Conservation (phyloP, 2,329 filamentous ascomycete genomes). For the Cercospora citrullina region DNA sequence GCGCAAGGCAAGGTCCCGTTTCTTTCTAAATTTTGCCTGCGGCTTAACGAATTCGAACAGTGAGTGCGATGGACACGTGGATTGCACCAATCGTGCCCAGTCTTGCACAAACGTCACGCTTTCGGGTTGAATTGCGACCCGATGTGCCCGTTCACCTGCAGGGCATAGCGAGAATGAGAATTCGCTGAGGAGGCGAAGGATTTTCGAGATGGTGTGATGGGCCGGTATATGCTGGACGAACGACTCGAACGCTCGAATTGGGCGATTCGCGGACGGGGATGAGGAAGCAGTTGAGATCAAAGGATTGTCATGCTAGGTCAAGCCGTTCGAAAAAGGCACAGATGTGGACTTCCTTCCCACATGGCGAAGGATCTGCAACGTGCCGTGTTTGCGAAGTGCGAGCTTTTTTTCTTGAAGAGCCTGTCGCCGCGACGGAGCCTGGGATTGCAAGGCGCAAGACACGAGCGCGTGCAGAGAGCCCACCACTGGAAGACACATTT, state of each 20-base stretch:
- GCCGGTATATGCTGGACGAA: conserved; percentile 9
- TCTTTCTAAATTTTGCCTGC: background rate
- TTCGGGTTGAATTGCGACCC: background rate
- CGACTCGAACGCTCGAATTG: background rate
- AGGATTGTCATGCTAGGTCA: background rate
- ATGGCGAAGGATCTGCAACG: conserved; percentile 9
- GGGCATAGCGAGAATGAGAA: conserved; percentile 2
- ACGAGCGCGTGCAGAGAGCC: conserved; percentile 14
- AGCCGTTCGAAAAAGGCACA: background rate
- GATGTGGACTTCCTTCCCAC: background rate
- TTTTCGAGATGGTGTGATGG: conserved; percentile 6
- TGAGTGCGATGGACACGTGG: background rate
- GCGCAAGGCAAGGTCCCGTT: conserved; percentile 9
- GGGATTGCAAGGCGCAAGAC: conserved; percentile 5
- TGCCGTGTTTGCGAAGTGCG: background rate
- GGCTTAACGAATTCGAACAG: background rate
- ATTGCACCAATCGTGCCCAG: background rate
- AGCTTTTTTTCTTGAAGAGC: background rate
- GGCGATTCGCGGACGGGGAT: background rate
- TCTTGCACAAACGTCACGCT: background rate
- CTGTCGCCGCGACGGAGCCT: background rate
- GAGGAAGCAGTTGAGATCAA: background rate
- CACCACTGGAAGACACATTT: conserved; percentile 10
- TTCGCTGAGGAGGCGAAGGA: conserved; percentile 3
- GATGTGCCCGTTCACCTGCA: conserved; percentile 12